Evolutionary conservation across 768 basidiomycete species (phyloP).

Genomic region (Sistotremastrum niveocremeum): DNA sequence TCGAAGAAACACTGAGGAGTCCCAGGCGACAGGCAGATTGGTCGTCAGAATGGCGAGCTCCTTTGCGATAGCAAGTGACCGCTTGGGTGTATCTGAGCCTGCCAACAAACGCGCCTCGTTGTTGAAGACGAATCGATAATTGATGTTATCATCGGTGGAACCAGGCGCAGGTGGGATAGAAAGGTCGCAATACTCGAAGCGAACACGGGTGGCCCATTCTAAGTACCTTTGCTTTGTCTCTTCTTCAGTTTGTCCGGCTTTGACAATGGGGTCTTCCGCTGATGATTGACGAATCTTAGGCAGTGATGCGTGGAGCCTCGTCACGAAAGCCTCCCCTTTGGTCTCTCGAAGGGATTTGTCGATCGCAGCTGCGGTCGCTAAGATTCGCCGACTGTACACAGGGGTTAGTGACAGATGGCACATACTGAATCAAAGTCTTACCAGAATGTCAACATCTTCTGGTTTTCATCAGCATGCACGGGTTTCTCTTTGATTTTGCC

Average conservation of each 20-base stretch:
- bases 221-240: conserved; percentile 56
- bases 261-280: conserved; percentile 26
- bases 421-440: conserved; percentile 2
- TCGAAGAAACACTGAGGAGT: conserved; percentile 84
- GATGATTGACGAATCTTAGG: conserved; percentile 51
- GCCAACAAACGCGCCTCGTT: conserved; percentile 76
- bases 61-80: conserved; percentile 90
- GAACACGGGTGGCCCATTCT: conserved; percentile 67
- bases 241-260: conserved; percentile 49
- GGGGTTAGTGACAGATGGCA: not conserved
- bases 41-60: conserved; percentile 93
- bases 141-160: conserved; percentile 35
- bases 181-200: conserved; percentile 91
- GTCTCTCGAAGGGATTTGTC: conserved; percentile 80
- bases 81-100: conserved; percentile 76
- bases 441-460: conserved; percentile 70
- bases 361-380: conserved; percentile 70
- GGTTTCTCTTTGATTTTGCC: conserved; percentile 51
- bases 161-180: conserved; percentile 27
- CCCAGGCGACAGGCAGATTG: conserved; percentile 89
- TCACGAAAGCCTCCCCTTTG: conserved; percentile 79
- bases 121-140: conserved; percentile 75
- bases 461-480: conserved; percentile 50
- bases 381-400: conserved; percentile 45
- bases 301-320: conserved; percentile 59